These are phyloP conservation scores for Thoreauomyces humboldtii DNA, from an alignment of 192 early-diverging fungal species.

Conservation along the genomic window DNA sequence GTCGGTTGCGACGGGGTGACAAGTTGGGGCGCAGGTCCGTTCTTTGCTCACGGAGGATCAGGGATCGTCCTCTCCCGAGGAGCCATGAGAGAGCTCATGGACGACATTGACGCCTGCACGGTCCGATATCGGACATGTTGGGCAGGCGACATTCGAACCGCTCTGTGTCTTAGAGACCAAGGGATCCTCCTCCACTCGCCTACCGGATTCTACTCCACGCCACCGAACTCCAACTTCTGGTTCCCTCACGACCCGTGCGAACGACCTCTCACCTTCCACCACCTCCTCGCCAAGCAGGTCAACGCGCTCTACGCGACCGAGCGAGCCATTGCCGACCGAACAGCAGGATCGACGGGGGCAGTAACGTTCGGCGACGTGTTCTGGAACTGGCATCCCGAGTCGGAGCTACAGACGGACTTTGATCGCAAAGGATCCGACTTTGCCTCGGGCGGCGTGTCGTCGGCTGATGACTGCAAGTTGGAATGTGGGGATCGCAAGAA, in stretches of 20 bases:
- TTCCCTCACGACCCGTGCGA: constrained; percentile 45
- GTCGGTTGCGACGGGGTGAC: constrained; percentile 53
- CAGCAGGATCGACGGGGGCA: background rate
- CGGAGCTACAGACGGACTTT: background rate
- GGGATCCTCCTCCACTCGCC: constrained; percentile 30
- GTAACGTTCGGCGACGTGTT: constrained; percentile 13
- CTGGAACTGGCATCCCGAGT: background rate
- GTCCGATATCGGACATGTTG: constrained; percentile 45
- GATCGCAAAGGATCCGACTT: constrained; percentile 11
- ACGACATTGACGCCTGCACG: constrained; percentile 39
- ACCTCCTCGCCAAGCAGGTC: constrained; percentile 38
- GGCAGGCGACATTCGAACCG: constrained; percentile 56
- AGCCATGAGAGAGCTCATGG: constrained; percentile 41
- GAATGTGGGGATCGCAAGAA: background rate
- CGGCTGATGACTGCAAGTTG: constrained; percentile 5
- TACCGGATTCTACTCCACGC: constrained; percentile 11
- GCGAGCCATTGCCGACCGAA: background rate
- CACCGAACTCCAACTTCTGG: constrained; percentile 29
- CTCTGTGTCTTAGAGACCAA: constrained; percentile 51
- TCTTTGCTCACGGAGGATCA: constrained; percentile 55
- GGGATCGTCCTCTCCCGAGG: constrained; percentile 52
- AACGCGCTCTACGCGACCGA: constrained; percentile 34
- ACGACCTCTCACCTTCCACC: constrained; percentile 50
- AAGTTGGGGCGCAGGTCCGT: constrained; percentile 38
- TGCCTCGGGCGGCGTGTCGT: background rate